A percentile compares a stretch with the other conserved stretches of the same genome.
Evolutionary conservation across 192 early-diverging fungal genomes (phyloP).

Genomic region (Podila horticola): DNA sequence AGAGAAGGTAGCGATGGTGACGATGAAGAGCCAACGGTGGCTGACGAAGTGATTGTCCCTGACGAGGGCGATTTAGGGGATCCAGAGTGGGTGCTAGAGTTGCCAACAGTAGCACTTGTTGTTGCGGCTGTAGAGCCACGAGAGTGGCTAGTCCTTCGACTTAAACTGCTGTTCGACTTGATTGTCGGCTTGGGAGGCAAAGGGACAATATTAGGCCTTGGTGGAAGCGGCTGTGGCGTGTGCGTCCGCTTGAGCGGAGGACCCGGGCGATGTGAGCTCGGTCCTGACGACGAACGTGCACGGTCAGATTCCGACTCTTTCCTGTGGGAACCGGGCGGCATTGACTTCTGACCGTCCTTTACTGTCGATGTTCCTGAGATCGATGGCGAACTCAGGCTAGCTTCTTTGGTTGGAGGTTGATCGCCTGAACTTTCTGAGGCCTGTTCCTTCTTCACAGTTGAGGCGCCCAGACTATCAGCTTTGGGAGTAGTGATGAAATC

Average conservation of each 20-base stretch:
- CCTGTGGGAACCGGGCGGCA: neutral
- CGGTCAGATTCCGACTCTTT: neutral
- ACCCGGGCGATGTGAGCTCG: neutral
- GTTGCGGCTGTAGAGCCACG: constrained; percentile 17
- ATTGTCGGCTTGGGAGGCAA: constrained; percentile 35
- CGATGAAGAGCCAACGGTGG: neutral
- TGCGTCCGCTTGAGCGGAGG: constrained; percentile 19
- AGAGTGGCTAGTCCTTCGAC: constrained; percentile 22
- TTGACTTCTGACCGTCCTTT: neutral
- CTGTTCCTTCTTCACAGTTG: too few relatives aligned
- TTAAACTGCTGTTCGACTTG: neutral
- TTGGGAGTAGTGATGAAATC: too few relatives aligned
- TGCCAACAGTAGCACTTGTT: constrained; percentile 1
- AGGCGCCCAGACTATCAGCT: too few relatives aligned
- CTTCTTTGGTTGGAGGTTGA: neutral
- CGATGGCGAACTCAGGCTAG: neutral
- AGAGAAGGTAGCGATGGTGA: constrained; percentile 16
- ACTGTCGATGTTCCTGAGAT: neutral
- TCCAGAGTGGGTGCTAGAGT: neutral
- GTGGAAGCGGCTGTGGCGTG: constrained; percentile 29
- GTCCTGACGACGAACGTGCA: neutral
- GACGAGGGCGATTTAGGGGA: neutral
- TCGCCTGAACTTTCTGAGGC: neutral
- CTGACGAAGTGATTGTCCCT: constrained; percentile 1
- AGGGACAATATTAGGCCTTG: constrained; percentile 39